Percentiles rank a stretch among this genome's conserved stretches.
Conservation (phyloP, 2,329 filamentous ascomycete species). For the Mariannaea sp. region DNA sequence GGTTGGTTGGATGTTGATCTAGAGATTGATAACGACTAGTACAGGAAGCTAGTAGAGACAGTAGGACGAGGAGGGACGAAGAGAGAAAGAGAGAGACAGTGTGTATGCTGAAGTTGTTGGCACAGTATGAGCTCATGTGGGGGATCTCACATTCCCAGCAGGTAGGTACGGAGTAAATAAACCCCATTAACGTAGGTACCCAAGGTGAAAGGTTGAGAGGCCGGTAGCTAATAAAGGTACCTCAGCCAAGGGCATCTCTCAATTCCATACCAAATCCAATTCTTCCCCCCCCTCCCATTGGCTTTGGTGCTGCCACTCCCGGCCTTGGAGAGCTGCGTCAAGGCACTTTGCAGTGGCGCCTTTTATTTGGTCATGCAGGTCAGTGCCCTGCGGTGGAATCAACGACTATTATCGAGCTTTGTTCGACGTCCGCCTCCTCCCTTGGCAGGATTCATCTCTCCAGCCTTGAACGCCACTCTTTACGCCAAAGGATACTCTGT, state of each 20-base stretch:
- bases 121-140: constrained; percentile 44
- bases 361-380: constrained; percentile 24
- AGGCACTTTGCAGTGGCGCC: background rate
- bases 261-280: background rate
- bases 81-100: constrained; percentile 23
- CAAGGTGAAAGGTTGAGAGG: no score
- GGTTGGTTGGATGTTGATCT: constrained; percentile 29
- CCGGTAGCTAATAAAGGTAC: no score
- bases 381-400: constrained; percentile 9
- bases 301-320: background rate
- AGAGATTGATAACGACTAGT: constrained; percentile 50
- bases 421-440: background rate
- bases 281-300: background rate
- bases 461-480: background rate
- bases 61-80: constrained; percentile 28
- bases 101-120: background rate
- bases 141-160: background rate
- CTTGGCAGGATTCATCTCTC: background rate
- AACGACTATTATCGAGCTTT: constrained; percentile 8
- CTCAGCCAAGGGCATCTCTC: no score
- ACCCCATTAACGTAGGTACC: no score
- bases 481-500: background rate
- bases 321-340: no score
- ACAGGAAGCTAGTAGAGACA: no score
- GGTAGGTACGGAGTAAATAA: no score